A percentile compares a stretch with the other conserved stretches of the same genome.
Evolutionary conservation across 148 eudicot genomes (phyloP).

Genomic region (Nepenthes mirabilis): DNA sequence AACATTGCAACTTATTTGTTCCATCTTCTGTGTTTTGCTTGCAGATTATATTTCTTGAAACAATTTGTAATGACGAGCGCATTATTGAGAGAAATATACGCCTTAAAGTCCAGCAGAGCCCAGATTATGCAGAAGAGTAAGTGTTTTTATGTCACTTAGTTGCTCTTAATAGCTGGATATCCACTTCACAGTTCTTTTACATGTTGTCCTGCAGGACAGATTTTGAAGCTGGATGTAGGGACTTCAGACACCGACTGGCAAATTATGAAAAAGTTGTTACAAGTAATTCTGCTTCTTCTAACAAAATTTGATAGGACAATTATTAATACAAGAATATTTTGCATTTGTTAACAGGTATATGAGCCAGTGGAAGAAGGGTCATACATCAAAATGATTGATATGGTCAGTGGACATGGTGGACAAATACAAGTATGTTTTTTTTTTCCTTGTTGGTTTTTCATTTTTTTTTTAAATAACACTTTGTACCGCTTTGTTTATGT

Average conservation of each 20-base stretch:
- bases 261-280: constrained; percentile 76
- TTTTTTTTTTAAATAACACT: neutral
- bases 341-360: constrained; percentile 43
- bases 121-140: constrained; percentile 97
- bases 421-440: constrained; percentile 72
- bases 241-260: constrained; percentile 77
- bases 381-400: constrained; percentile 95
- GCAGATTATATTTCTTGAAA: constrained; percentile 93
- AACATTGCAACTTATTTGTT: neutral
- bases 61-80: constrained; percentile 61
- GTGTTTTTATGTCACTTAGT: constrained; percentile 10
- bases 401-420: constrained; percentile 90
- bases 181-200: neutral
- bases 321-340: constrained; percentile 2
- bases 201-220: constrained; percentile 56
- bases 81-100: constrained; percentile 97
- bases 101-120: constrained; percentile 97
- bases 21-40: constrained; percentile 4
- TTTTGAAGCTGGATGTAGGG: constrained; percentile 92
- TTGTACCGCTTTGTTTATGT: too few relatives aligned
- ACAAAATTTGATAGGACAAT: constrained; percentile 1
- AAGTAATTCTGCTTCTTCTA: constrained; percentile 9
- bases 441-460: constrained; percentile 1
- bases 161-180: neutral
- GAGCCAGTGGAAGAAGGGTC: constrained; percentile 99